phyloP scores from a whole-genome alignment of 2,329 filamentous ascomycete species.

The Beauveria sp. region DNA sequence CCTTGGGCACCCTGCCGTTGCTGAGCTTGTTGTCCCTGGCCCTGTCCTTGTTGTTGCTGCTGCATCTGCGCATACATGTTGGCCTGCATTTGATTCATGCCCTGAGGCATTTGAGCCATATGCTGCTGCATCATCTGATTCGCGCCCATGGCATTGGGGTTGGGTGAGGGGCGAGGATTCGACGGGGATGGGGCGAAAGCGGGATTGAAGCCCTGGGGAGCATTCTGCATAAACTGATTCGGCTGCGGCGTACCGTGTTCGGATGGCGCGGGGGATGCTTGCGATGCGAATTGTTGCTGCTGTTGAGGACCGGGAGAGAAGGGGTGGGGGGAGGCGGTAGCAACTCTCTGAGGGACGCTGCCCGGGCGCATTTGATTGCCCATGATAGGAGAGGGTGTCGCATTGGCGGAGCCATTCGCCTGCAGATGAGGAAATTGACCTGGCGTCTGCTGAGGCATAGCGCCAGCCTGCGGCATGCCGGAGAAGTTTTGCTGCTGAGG shows the following conservation, averaged over 20 bases:
- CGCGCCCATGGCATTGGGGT: constrained; percentile 42
- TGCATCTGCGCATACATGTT: constrained; percentile 33
- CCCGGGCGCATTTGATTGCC: constrained; percentile 67
- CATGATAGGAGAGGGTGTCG: constrained; percentile 90
- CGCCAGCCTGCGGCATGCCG: constrained; percentile 59
- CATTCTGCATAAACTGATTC: constrained; percentile 57
- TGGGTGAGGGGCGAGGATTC: constrained; percentile 47
- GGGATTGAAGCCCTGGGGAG: constrained; percentile 50
- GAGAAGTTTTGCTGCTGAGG: constrained; percentile 71
- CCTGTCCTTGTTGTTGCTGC: constrained; percentile 44
- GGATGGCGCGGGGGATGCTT: constrained; percentile 68
- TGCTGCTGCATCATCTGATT: constrained; percentile 48
- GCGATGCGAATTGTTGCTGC: constrained; percentile 63
- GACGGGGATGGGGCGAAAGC: constrained; percentile 51
- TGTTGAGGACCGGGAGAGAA: constrained; percentile 62
- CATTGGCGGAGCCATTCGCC: constrained; percentile 70
- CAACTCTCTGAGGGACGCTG: constrained; percentile 69
- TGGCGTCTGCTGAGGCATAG: constrained; percentile 54
- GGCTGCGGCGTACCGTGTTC: constrained; percentile 73
- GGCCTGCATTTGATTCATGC: constrained; percentile 23
- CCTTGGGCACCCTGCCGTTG: constrained; percentile 22
- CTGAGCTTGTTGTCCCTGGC: constrained; percentile 36
- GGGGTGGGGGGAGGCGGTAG: constrained; percentile 85
- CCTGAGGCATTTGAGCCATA: constrained; percentile 37
- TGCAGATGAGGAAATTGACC: constrained; percentile 76